A percentile compares a stretch with the other conserved stretches of the same genome.
These are phyloP conservation scores for Talaromyces sp. DNA, from an alignment of 2,329 filamentous ascomycete genomes.

Conservation along the genomic window DNA sequence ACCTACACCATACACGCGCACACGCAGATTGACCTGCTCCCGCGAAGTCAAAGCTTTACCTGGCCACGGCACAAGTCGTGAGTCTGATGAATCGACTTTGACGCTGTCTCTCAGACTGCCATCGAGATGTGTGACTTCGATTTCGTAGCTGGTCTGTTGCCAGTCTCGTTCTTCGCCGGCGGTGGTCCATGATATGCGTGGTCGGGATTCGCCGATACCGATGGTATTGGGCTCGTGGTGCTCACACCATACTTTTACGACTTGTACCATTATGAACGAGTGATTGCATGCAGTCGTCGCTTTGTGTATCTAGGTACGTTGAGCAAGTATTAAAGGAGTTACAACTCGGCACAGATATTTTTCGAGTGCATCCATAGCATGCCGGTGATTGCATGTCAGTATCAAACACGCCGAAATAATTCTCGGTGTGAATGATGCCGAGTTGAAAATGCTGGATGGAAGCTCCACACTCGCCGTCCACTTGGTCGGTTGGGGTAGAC, in stretches of 20 bases:
- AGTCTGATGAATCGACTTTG: constrained; percentile 20
- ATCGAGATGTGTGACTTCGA: constrained; percentile 25
- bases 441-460: neutral
- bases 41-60: constrained; percentile 22
- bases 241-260: neutral
- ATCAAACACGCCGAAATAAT: neutral
- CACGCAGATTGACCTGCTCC: constrained; percentile 19
- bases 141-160: constrained; percentile 28
- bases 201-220: neutral
- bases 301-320: neutral
- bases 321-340: too few species aligned
- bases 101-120: constrained; percentile 16
- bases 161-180: constrained; percentile 19
- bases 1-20: constrained; percentile 15
- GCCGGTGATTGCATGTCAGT: neutral
- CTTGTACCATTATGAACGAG: neutral
- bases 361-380: neutral
- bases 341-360: neutral
- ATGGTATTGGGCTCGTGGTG: neutral
- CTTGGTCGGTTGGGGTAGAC: neutral
- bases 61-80: constrained; percentile 29
- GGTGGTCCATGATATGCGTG: neutral
- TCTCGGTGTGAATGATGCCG: neutral
- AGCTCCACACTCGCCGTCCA: neutral
- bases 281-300: neutral